Percentiles rank a stretch among this genome's conserved stretches.
phyloP scores from a whole-genome alignment of 129 eudicot genomes.

The Centaurea solstitialis region DNA sequence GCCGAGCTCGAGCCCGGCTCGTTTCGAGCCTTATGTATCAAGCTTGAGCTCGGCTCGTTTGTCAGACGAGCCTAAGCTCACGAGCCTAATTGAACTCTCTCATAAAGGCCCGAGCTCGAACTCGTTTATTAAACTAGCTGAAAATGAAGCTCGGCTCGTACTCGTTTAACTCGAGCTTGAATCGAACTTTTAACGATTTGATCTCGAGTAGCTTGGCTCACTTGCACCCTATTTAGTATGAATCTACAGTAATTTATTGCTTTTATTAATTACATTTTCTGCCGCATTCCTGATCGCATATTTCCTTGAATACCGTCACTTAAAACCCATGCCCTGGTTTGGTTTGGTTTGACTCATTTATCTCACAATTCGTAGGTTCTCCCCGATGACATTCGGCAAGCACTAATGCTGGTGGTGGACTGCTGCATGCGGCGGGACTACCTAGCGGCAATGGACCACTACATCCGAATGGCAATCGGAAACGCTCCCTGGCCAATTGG shows the following conservation, averaged over 20 bases:
- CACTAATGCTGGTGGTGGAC: constrained; percentile 68
- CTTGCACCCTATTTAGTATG: no score
- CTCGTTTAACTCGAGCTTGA: no score
- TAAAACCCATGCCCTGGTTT: background rate
- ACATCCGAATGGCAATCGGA: constrained; percentile 92
- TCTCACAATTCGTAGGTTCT: constrained; percentile 47
- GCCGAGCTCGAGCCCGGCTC: no score
- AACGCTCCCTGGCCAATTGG: constrained; percentile 99
- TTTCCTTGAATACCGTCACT: background rate
- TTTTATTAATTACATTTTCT: background rate
- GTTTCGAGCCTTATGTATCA: no score
- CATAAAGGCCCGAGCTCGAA: no score
- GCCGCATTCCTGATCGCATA: background rate
- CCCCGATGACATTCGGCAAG: constrained; percentile 84
- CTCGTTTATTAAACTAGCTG: no score
- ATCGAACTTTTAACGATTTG: no score
- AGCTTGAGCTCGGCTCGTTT: no score
- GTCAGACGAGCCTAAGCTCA: no score
- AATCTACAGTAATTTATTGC: background rate
- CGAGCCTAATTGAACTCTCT: no score
- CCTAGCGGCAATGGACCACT: constrained; percentile 91
- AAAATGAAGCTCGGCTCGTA: no score
- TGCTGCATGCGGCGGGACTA: constrained; percentile 89
- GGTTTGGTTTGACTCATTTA: background rate
- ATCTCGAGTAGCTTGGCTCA: no score